These are phyloP conservation scores for Phytophthora quininea DNA, from an alignment of 352 stramenopile genomes.

Conservation along the genomic window DNA sequence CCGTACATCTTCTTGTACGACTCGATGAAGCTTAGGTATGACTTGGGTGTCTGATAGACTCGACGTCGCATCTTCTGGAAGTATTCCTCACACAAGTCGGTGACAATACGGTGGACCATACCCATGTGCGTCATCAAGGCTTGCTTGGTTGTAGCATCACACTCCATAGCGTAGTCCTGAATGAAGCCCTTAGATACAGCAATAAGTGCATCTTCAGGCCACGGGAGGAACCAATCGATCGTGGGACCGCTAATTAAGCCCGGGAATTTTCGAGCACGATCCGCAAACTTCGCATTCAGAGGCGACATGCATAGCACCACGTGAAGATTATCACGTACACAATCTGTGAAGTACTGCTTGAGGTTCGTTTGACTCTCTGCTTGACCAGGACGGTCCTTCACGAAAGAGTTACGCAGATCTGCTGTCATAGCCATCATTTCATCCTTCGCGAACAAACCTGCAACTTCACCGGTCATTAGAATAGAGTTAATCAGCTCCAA, in stretches of 20 bases:
- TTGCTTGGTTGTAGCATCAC: conserved; percentile 81
- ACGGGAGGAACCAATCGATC: conserved; percentile 99
- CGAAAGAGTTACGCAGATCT: conserved; percentile 95
- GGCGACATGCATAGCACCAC: conserved; percentile 99
- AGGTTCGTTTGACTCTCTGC: conserved; percentile 97
- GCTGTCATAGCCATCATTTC: conserved; percentile 99
- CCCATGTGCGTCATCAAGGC: conserved; percentile 98
- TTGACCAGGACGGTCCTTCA: conserved; percentile 94
- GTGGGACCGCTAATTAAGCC: conserved; percentile 97
- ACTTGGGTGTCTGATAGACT: conserved; percentile 99
- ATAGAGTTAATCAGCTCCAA: conserved; percentile 99
- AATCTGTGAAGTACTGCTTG: conserved; percentile 98
- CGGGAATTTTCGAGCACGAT: conserved; percentile 97
- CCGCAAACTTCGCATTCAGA: conserved; percentile 98
- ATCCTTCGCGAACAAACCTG: conserved; percentile 97
- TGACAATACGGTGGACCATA: conserved; percentile 97
- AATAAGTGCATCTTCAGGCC: conserved; percentile 98
- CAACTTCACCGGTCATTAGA: conserved; percentile 98
- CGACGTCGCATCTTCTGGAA: conserved; percentile 97
- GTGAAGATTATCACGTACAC: conserved; percentile 97
- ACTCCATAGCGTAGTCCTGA: conserved; percentile 96
- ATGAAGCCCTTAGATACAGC: conserved; percentile 97
- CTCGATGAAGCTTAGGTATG: conserved; percentile 98
- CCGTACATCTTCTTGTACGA: conserved; percentile 98
- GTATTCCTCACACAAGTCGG: conserved; percentile 98